Evolutionary conservation across 2,329 filamentous ascomycete species (phyloP), one percentile per base, ranked within the genome.

Genomic region (Aureobasidium lini): DNA sequence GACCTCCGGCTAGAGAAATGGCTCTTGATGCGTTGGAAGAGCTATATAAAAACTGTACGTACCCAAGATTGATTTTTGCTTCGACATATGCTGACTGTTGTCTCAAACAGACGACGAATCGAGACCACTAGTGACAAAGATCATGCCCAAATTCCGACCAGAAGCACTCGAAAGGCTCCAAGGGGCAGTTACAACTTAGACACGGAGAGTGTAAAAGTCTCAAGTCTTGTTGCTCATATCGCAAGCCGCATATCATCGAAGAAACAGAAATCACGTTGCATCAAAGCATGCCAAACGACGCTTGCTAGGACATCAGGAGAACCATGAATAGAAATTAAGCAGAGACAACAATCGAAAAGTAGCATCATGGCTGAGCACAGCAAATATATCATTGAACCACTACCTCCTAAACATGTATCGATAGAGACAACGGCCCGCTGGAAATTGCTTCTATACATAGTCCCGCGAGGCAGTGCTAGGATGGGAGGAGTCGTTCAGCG

Each of bases 11-110:
- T 1, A 75, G 82, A 59, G 79, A 82, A 15, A 72, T 81, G 57
- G 81, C 79, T 46, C 69, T 86, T 10, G 81, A 85, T 65, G 78
- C 81, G 1, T 66, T 85, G 10, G 79, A 83, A 63, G 78, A 82
- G 63, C 75, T 87, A 42, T 86, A 83, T 73, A 74, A 74, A 60
- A 80, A 77, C 50, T 79, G 79, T 77, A 74, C 69, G 76, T 69
- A 10, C 16, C 8, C 10, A 34, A 4, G 3, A 31, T 11, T 50
- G 15, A 13, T 29, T 48, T 29, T 9, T 29, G 7, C 9, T 23
- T 31, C 18, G 46, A 28, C 16, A 28, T 36, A 15, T 9, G 42
- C 54, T 58, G 10, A 61, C 48, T 42, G 63, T 60, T 18, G 1
- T 18, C 32, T 9, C 10, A 6, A 39, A 18, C 48, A 67, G 77